These are phyloP conservation scores for Pythium biforme DNA, from an alignment of 352 stramenopile species.

Conservation along the genomic window DNA sequence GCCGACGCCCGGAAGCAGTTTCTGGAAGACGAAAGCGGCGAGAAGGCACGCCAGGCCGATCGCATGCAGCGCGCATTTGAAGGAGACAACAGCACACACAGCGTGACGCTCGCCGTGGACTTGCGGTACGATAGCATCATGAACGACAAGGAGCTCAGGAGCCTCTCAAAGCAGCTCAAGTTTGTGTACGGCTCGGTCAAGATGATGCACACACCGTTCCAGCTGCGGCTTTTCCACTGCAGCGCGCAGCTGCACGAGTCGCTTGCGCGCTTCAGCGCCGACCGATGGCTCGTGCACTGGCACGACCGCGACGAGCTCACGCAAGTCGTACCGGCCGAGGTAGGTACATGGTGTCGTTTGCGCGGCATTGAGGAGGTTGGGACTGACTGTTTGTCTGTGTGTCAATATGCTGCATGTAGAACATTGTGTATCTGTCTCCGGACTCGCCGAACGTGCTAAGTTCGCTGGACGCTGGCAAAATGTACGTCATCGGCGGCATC, in stretches of 20 bases:
- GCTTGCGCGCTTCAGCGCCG: slow-evolving; percentile 62
- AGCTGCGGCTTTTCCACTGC: slow-evolving; percentile 59
- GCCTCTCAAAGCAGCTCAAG: slow-evolving; percentile 75
- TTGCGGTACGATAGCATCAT: slow-evolving; percentile 78
- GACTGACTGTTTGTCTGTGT: background rate
- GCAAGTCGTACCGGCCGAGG: slow-evolving; percentile 33
- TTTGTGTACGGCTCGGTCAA: slow-evolving; percentile 68
- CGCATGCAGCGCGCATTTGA: slow-evolving; percentile 31
- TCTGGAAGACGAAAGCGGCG: slow-evolving; percentile 37
- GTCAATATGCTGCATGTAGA: slow-evolving; percentile 13
- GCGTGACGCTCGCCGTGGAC: slow-evolving; percentile 60
- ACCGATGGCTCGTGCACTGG: slow-evolving; percentile 63
- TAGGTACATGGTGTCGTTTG: no score
- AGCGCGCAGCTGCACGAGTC: slow-evolving; percentile 43
- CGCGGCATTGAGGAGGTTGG: no score
- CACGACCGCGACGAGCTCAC: slow-evolving; percentile 35
- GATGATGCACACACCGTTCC: slow-evolving; percentile 60
- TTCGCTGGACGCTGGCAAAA: slow-evolving; percentile 58
- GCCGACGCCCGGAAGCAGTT: slow-evolving; percentile 54
- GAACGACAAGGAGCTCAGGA: slow-evolving; percentile 79
- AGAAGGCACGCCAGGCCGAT: slow-evolving; percentile 33
- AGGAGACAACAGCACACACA: no score
- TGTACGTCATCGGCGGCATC: slow-evolving; percentile 81
- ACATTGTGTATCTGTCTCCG: slow-evolving; percentile 76
- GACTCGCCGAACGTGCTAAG: slow-evolving; percentile 66